Base-by-base conservation (phyloP, 805 yeast species). In the Candida fluviatilis region DNA sequence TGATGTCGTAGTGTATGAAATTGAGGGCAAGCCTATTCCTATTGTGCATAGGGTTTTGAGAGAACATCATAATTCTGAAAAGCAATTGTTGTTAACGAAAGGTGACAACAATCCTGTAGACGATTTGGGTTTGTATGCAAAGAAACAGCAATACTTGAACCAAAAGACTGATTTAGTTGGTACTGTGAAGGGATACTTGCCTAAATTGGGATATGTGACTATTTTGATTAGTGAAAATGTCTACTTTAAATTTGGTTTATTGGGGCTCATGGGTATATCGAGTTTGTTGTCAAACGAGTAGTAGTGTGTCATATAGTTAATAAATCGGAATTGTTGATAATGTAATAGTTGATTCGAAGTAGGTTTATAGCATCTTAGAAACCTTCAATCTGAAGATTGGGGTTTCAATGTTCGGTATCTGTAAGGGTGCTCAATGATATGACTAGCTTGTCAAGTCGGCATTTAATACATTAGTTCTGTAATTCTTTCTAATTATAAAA, bases 51-150 rank as follows among this genome's bases (percentile, higher is more conserved):
- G 99, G 51, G 96, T 93, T 0, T 60, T 93, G 55, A 76, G 96
- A 52, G 91, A 87, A 49, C 98, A 93, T 55, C 80, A 75, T 42
- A 65, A 64, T 38, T 36, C 41, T 3, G 64, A 64, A 34, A 72
- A 79, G 55, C 96, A 90, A 61, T 67, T 82, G 35, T 60, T 93
- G 35, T 72, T 93, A 43, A 93, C 99, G 1, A 93, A 93, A 60
- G 99, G 99, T 60, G 99, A 93, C 60, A 93, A 93, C 59, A 93
- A 93, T 57, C 86, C 90, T 3, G 81, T 84, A 37, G 95, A 93
- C 61, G 99, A 93, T 61, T 71, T 93, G 48, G 82, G 87, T 12
- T 71, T 93, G 33, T 93, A 93, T 57, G 84, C 89, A 1, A 73
- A 77, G 47, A 79, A 77, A 39, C 90, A 87, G 53, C 69, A 68